phyloP scores from a whole-genome alignment of 2,329 filamentous ascomycete species.

The Penicillium sp. region DNA sequence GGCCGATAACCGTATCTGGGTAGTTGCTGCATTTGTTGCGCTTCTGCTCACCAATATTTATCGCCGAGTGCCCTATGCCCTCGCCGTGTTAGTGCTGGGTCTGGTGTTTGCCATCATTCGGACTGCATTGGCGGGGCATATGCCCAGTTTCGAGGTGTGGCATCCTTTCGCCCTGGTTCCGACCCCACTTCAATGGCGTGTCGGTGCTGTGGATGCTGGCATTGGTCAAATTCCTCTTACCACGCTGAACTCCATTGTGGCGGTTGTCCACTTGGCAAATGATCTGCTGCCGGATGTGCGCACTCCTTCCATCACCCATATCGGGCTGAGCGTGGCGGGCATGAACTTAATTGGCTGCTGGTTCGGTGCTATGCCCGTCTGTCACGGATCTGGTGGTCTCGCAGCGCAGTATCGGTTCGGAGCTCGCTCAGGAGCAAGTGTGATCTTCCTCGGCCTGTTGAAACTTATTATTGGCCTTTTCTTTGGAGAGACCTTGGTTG shows the following conservation, averaged over 20 bases:
- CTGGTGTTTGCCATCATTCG: constrained; percentile 61
- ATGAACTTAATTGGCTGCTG: constrained; percentile 87
- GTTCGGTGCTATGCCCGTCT: constrained; percentile 95
- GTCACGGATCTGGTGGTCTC: constrained; percentile 86
- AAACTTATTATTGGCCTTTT: constrained; percentile 76
- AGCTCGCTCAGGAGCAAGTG: constrained; percentile 78
- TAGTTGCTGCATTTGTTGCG: constrained; percentile 68
- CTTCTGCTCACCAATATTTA: constrained; percentile 67
- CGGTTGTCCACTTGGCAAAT: constrained; percentile 73
- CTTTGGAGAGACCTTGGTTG: constrained; percentile 72
- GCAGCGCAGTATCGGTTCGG: constrained; percentile 92
- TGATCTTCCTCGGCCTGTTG: constrained; percentile 73
- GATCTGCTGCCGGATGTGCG: constrained; percentile 72
- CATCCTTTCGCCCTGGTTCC: constrained; percentile 55
- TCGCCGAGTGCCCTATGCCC: constrained; percentile 72
- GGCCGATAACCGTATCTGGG: constrained; percentile 78
- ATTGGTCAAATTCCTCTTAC: constrained; percentile 88
- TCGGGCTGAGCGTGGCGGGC: constrained; percentile 76
- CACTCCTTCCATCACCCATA: constrained; percentile 68
- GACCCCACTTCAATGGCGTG: constrained; percentile 48
- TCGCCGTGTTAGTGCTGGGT: constrained; percentile 69
- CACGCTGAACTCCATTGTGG: constrained; percentile 87
- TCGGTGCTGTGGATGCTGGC: constrained; percentile 64
- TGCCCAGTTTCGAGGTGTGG: constrained; percentile 62
- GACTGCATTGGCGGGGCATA: constrained; percentile 29